Evolutionary conservation across 2,329 filamentous ascomycete species (phyloP).

Genomic region (Teratosphaeria zuluensis): DNA sequence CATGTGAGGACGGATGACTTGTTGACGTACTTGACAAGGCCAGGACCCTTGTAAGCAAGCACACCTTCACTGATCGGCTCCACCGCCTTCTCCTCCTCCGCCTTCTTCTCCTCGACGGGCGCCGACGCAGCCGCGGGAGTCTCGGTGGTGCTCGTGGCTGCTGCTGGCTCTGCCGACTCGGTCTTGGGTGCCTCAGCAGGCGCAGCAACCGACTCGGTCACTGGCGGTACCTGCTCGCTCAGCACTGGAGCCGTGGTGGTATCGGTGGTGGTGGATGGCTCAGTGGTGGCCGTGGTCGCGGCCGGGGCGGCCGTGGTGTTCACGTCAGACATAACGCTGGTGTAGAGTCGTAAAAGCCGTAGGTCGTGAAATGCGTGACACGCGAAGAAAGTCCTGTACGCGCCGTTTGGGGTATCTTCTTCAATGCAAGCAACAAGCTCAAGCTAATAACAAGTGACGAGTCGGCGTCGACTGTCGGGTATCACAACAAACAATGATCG

Average conservation of each 20-base stretch:
- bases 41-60: slow-evolving; percentile 78
- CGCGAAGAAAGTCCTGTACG: not conserved
- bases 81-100: slow-evolving; percentile 37
- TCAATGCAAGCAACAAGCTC: not conserved
- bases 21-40: slow-evolving; percentile 68
- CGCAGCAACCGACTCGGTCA: not conserved
- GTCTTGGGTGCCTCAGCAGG: not conserved
- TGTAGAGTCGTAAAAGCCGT: not conserved
- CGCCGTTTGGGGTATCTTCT: not conserved
- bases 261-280: slow-evolving; percentile 2
- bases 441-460: not conserved
- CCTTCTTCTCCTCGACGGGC: slow-evolving; percentile 7
- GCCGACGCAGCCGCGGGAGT: slow-evolving; percentile 23
- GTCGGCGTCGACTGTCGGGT: not conserved
- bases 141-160: slow-evolving; percentile 23
- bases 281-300: not conserved
- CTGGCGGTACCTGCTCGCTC: not conserved
- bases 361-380: not conserved
- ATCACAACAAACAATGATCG: slow-evolving; percentile 1
- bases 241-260: not conserved
- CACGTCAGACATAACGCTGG: slow-evolving; percentile 2
- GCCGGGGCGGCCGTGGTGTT: slow-evolving; percentile 1
- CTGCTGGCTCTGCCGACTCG: slow-evolving; percentile 1
- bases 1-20: not conserved
- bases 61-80: slow-evolving; percentile 73